Evolutionary conservation across 2,329 filamentous ascomycete species (phyloP).

Genomic region (Cucurbitaria berberidis): DNA sequence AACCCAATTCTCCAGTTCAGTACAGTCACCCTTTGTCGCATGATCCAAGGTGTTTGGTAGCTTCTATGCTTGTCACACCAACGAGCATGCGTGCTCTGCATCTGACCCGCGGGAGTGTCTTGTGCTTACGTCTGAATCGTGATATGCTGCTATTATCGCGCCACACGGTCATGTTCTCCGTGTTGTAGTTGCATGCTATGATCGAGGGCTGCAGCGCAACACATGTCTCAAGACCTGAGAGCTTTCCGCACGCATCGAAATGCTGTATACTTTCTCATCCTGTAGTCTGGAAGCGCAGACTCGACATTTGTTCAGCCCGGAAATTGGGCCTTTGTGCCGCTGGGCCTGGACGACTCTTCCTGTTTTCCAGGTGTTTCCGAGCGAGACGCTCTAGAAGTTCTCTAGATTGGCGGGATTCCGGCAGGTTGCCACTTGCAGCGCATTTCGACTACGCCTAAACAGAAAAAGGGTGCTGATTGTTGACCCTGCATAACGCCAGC

Average conservation of each 20-base stretch:
- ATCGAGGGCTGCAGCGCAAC: background rate
- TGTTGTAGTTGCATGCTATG: too few relatives aligned
- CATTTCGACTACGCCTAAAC: background rate
- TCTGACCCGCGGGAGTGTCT: slow-evolving; percentile 2
- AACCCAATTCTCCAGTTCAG: background rate
- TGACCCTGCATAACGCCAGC: slow-evolving; percentile 37
- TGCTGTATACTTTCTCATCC: too few relatives aligned
- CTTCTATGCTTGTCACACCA: background rate
- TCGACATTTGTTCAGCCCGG: background rate
- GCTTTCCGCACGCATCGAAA: too few relatives aligned
- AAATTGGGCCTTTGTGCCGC: slow-evolving; percentile 8
- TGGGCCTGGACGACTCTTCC: slow-evolving; percentile 6
- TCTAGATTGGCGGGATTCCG: slow-evolving; percentile 12
- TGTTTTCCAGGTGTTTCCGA: slow-evolving; percentile 4
- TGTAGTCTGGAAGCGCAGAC: background rate
- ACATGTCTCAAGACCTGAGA: too few relatives aligned
- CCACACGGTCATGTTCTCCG: slow-evolving; percentile 9
- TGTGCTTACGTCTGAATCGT: slow-evolving; percentile 11
- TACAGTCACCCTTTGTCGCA: too few relatives aligned
- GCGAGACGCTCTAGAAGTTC: slow-evolving; percentile 5
- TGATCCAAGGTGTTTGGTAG: too few relatives aligned
- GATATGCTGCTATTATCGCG: slow-evolving; percentile 16
- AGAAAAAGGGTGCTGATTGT: slow-evolving; percentile 15
- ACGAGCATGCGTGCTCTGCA: background rate
- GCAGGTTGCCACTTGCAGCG: background rate